Evolutionary conservation across 305 asterid species (phyloP).

Genomic region (Plantago rigida): DNA sequence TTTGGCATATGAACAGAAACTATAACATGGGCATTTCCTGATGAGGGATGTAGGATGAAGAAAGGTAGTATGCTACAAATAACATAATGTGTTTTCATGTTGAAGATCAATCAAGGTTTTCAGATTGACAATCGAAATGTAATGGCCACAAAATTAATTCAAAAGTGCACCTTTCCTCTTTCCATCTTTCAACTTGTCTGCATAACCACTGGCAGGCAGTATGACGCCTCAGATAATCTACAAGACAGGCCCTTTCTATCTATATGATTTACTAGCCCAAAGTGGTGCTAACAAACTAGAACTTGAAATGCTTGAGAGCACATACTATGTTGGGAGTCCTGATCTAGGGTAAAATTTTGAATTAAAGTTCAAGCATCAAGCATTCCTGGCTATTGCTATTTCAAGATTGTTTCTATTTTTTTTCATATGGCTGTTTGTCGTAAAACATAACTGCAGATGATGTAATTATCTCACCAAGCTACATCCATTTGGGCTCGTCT

Average conservation of each 20-base stretch:
- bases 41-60: no score
- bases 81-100: no score
- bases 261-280: background rate
- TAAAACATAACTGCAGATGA: slow-evolving; percentile 41
- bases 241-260: background rate
- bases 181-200: background rate
- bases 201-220: background rate
- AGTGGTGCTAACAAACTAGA: slow-evolving; percentile 1
- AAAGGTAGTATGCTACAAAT: no score
- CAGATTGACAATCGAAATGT: no score
- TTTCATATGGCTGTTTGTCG: background rate
- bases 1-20: no score
- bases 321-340: background rate
- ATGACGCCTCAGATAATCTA: background rate
- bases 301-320: background rate
- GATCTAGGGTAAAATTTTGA: background rate
- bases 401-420: background rate
- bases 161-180: background rate
- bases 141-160: background rate
- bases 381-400: no score
- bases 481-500: slow-evolving; percentile 33
- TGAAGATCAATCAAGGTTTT: no score
- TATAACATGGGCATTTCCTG: no score
- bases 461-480: slow-evolving; percentile 26
- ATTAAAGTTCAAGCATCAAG: background rate